Base-by-base conservation (phyloP, 2,329 filamentous ascomycete genomes). In the Ceratocystis smalleyi region DNA sequence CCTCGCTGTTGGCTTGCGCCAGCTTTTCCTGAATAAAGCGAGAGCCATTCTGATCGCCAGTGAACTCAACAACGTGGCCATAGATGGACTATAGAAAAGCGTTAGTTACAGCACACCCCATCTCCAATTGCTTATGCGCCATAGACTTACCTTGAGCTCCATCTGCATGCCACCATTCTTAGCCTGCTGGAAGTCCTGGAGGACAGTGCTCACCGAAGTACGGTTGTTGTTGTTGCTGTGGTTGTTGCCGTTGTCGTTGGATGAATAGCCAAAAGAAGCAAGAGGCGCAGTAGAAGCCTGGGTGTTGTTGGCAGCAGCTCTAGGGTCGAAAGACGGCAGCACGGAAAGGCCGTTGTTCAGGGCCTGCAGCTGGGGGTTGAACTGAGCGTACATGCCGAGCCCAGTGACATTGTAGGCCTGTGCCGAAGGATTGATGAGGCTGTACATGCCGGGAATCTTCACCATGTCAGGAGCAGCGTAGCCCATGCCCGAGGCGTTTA, bases 1-100 rank as follows among this genome's bases (percentile, higher is more conserved):
- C 92, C 67, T 97, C 94, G 70, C 91, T 96, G 72, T 95, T 96
- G 64, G 94, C 94, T 1, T 84, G 87, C 73, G 94, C 88, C 2
- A 99, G 81, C 74, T 95, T 96, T 69, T 87, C 83, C 72, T 99
- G 94, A 66, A 99, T 96, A 73, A 96, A 96, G 0, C 94, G 84
- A 0, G 94, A 99, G 0, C 91, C 94, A 69, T 95, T 87, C 73
- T 97, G 94, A 71, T 99, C 94, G 17, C 94, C 92, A 69, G 89
- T 91, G 73, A 97, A 97, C 72, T 96, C 92, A 0, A 95, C 91
- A 45, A 97, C 83, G 71, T 95, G 84, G 64, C 83, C 82, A 72
- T 89, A 92, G 54, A 97, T 92, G 68, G 96, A 89, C 80, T 85
- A 43, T 27, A 15, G 5, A 3, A 17, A 19, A 32, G n/a, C 5